Base-by-base conservation (phyloP, 2,329 filamentous ascomycete species). In the Fusarium falciforme region DNA sequence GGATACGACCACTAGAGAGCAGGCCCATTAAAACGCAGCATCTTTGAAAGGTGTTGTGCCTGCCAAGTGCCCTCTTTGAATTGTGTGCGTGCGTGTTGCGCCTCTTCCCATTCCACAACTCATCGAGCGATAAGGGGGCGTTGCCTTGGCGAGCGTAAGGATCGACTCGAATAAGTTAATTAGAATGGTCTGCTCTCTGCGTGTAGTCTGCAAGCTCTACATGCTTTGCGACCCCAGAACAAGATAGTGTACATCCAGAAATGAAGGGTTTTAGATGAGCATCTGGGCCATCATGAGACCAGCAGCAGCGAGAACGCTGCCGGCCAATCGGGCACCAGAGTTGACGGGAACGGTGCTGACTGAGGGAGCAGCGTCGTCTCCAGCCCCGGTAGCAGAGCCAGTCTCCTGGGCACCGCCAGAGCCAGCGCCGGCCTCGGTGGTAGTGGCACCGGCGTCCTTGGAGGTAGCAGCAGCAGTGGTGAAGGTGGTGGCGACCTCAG, bases 141-240 rank as follows among this genome's bases (percentile, higher is more conserved):
- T 63, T 67, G 73, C 65, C 66, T 74, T 78, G 76, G 74, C 76
- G 74, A 71, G 72, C 72, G 70, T 78, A 80, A 76, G 66, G 72
- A 76, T 76, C 68, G 76, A 76, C 73, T 79, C 74, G 77, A 79
- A 69, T 73, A 70, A 80, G 76, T 74, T 70, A 78, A 80, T 80
- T 80, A 81, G 60, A 67, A 73, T 76, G 76, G 71, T 73, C 73
- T 78, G 79, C 79, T 79, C 74, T 76, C 70, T 61, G 67, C 73
- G 33, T 67, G 67, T 71, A 75, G 67, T 61, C 61, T 64, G 52
- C 69, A 69, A 69, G 69, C 66, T 71, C 71, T 78, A 79, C 76
- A 79, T 78, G 75, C 68, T 73, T 72, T 70, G 67, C 69, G 70
- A 72, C 69, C 73, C 55, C 67, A 66, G 44, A 73, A 65, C 44